Conservation (phyloP, 2,329 filamentous ascomycete species). For the Aureobasidium subglaciale region DNA sequence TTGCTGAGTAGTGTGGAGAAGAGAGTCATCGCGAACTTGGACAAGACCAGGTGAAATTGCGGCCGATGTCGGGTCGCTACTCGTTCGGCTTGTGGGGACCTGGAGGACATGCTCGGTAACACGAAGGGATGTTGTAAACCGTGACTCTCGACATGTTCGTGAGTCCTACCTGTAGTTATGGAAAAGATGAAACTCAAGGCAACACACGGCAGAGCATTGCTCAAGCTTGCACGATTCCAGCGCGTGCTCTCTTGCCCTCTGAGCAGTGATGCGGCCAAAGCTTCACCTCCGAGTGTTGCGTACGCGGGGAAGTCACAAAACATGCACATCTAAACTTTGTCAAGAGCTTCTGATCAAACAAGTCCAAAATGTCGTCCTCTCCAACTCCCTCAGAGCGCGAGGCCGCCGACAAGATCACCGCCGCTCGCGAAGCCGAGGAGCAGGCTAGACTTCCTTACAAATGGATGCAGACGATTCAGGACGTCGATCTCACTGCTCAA, state of each 20-base stretch:
- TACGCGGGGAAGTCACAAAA: slow-evolving; percentile 10
- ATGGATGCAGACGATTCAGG: slow-evolving; percentile 88
- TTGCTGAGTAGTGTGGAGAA: slow-evolving; percentile 13
- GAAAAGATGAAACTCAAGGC: too few relatives aligned
- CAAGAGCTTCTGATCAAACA: background rate
- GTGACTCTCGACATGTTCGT: background rate
- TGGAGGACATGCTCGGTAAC: background rate
- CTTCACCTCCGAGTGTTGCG: slow-evolving; percentile 5
- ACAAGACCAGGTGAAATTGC: slow-evolving; percentile 5
- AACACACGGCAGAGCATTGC: background rate
- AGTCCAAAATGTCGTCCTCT: slow-evolving; percentile 27
- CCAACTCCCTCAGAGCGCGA: slow-evolving; percentile 49
- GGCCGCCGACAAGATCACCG: slow-evolving; percentile 49
- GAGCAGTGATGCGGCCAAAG: slow-evolving; percentile 1
- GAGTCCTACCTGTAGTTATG: too few relatives aligned
- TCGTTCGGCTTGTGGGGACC: background rate
- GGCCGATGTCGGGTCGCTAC: slow-evolving; percentile 11
- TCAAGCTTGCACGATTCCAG: background rate
- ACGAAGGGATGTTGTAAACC: too few relatives aligned
- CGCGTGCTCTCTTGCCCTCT: background rate
- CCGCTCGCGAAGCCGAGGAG: slow-evolving; percentile 72
- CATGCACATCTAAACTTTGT: background rate
- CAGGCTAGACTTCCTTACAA: slow-evolving; percentile 92
- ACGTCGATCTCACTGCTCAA: slow-evolving; percentile 71
- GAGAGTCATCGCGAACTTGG: background rate